Base-by-base conservation (phyloP, 306 rosid species). In the Castanea crenata region DNA sequence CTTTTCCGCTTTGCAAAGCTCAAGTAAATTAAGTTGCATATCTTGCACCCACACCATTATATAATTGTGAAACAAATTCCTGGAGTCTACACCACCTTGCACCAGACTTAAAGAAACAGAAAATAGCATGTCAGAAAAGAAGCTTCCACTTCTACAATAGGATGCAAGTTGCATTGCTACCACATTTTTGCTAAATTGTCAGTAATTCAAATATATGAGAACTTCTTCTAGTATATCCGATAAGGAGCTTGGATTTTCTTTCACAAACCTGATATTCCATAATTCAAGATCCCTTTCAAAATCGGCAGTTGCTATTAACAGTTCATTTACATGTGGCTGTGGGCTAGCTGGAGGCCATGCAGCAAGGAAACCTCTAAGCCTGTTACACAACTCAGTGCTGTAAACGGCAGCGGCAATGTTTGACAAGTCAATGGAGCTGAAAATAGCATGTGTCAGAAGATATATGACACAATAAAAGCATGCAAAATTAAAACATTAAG, bases 341-440 rank as follows among this genome's bases (percentile, higher is more conserved):
- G 99, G 99, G 82, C 96, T 80, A 25, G 99, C 90, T 34, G 99
- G 99, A 72, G 99, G 99, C 92, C 91, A 91, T 63, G 96, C 88
- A 79, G 97, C 76, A 79, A 92, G 98, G 81, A 95, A 92, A 76
- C 86, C 84, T 84, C 88, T 90, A 81, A 95, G 87, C 84, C 97
- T 88, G 83, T 82, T 91, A 79, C 90, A 91, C 78, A 95, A 84
- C 88, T 92, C 96, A 1, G 87, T 86, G 89, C 96, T 95, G 80
- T 95, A 95, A 81, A 93, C 91, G 35, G 94, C 90, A 71, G 99
- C 96, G n/a, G 98, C 88, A 79, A 95, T 89, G 80, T 92, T 95
- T 61, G 90, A 89, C 78, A 92, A 88, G 83, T 95, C 97, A 65
- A 92, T 90, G 74, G 98, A 92, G 75, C 99, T 95, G 97, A 79